Percentiles rank a stretch among this genome's conserved stretches.
These are phyloP conservation scores for Gryganskiella cystojenkinii DNA, from an alignment of 192 early-diverging fungal genomes.

Conservation along the genomic window DNA sequence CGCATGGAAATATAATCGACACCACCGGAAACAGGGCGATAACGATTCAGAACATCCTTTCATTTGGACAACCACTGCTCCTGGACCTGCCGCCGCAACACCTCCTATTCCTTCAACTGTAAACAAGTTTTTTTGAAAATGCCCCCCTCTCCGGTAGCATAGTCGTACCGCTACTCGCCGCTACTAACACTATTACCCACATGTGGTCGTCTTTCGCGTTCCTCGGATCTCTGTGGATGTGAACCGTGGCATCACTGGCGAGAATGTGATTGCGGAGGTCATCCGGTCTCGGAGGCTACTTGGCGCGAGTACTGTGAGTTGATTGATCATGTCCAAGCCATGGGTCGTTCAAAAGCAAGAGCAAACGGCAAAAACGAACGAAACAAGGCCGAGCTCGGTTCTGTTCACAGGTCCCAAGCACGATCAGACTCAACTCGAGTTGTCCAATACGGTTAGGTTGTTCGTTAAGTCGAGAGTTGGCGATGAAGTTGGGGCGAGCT, in stretches of 20 bases:
- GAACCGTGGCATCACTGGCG: conserved; percentile 32
- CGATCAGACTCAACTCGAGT: conserved; percentile 33
- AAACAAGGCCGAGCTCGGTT: background rate
- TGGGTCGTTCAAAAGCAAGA: conserved; percentile 6
- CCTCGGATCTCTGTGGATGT: conserved; percentile 31
- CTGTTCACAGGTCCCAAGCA: background rate
- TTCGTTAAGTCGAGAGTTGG: conserved; percentile 27
- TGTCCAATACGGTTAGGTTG: conserved; percentile 26
- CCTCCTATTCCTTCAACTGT: background rate
- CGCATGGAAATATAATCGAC: no score
- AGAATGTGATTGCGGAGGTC: conserved; percentile 34
- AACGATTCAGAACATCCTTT: conserved; percentile 17
- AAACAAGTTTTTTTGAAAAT: no score
- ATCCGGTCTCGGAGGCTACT: conserved; percentile 20
- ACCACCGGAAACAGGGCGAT: no score
- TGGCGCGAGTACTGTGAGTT: conserved; percentile 42
- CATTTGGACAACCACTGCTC: background rate
- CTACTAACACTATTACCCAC: conserved; percentile 20
- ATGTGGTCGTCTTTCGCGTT: conserved; percentile 39
- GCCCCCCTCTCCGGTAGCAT: background rate
- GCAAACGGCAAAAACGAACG: background rate
- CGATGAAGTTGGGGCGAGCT: conserved; percentile 25
- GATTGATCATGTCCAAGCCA: conserved; percentile 38
- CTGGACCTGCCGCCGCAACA: background rate
- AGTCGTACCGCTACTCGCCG: background rate